Conservation (phyloP, 2,329 filamentous ascomycete genomes). For the Colletotrichum acutatum region DNA sequence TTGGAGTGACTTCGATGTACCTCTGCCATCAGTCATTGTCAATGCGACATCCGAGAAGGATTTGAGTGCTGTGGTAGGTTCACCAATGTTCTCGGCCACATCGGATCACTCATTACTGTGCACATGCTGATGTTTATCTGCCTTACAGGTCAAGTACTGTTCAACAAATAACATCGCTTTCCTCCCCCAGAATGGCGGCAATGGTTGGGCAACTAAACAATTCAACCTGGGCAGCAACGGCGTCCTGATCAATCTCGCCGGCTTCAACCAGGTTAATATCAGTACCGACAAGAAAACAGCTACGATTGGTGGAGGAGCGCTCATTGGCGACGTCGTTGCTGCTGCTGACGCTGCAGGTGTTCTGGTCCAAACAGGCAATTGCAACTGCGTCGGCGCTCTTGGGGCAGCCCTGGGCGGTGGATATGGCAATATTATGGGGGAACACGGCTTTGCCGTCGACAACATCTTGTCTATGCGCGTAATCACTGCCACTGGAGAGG, state of each 20-base stretch:
- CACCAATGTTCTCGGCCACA: not conserved
- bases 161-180: slow-evolving; percentile 12
- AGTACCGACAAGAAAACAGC: slow-evolving; percentile 32
- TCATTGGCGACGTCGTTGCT: slow-evolving; percentile 24
- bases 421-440: slow-evolving; percentile 34
- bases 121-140: not conserved
- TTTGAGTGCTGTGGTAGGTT: slow-evolving; percentile 25
- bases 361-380: slow-evolving; percentile 38
- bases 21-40: slow-evolving; percentile 36
- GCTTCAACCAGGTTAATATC: slow-evolving; percentile 37
- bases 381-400: slow-evolving; percentile 41
- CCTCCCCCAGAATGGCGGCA: slow-evolving; percentile 36
- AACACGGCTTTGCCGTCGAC: slow-evolving; percentile 42
- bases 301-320: slow-evolving; percentile 34
- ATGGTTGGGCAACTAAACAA: slow-evolving; percentile 31
- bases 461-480: slow-evolving; percentile 46
- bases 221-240: slow-evolving; percentile 34
- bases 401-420: slow-evolving; percentile 38
- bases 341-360: slow-evolving; percentile 25
- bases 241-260: slow-evolving; percentile 40
- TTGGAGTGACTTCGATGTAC: slow-evolving; percentile 37
- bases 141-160: slow-evolving; percentile 27
- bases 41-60: slow-evolving; percentile 35
- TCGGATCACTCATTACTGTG: not conserved
- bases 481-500: slow-evolving; percentile 42